These are phyloP conservation scores for Oryza nivara DNA, from an alignment of 176 grass and related monocot genomes.

Conservation along the genomic window DNA sequence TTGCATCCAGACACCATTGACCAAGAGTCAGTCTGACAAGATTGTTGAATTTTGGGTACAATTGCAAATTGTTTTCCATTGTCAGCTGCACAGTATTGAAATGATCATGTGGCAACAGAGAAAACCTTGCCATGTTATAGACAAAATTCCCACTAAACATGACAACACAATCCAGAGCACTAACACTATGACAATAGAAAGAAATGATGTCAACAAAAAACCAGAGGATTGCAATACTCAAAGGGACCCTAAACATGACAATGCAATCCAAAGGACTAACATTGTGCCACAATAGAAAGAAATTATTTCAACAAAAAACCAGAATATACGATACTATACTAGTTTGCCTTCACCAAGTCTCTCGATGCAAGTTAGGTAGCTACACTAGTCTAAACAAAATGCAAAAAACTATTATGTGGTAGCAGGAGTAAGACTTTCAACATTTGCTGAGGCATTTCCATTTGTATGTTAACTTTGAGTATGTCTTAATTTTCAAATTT, in stretches of 20 bases:
- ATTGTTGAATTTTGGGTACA: constrained; percentile 46
- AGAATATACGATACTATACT: neutral
- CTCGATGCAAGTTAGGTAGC: neutral
- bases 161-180: neutral
- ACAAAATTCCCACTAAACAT: neutral
- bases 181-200: neutral
- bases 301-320: neutral
- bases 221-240: too few relatives aligned
- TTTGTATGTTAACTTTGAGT: neutral
- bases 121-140: neutral
- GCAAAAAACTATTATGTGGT: too few relatives aligned
- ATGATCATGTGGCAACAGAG: neutral
- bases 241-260: too few relatives aligned
- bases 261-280: too few relatives aligned
- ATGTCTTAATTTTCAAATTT: neutral
- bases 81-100: neutral
- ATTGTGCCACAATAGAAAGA: too few relatives aligned
- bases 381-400: too few relatives aligned
- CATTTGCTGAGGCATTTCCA: too few relatives aligned
- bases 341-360: neutral
- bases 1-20: neutral
- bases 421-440: too few relatives aligned
- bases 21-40: constrained; percentile 33
- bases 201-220: neutral
- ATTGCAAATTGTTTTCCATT: neutral